Evolutionary conservation across 257 asterid genomes (phyloP).

Genomic region (Nicotiana undulata): DNA sequence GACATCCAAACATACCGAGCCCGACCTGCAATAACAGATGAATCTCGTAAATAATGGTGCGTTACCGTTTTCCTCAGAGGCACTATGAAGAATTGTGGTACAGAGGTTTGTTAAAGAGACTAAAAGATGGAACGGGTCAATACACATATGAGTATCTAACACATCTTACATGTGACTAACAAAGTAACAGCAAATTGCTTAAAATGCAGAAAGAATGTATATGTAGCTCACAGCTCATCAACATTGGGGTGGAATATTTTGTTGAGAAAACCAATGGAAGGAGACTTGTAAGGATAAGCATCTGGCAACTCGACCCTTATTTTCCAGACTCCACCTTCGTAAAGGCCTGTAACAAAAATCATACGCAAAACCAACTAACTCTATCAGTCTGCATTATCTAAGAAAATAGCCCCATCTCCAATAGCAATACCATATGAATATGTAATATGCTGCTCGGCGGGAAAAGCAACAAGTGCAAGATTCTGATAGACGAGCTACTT

Average conservation of each 20-base stretch:
- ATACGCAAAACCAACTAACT: not conserved
- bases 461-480: not conserved
- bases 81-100: not conserved
- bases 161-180: not conserved
- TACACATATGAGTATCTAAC: not conserved
- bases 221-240: constrained; percentile 71
- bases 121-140: not conserved
- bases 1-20: constrained; percentile 92
- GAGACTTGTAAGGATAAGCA: constrained; percentile 95
- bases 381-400: not conserved
- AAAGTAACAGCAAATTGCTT: not conserved
- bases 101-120: not conserved
- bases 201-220: not conserved
- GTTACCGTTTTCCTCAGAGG: not conserved
- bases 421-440: not conserved
- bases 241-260: constrained; percentile 94
- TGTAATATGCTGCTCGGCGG: not conserved
- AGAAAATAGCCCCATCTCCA: not conserved
- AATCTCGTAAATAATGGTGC: not conserved
- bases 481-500: not conserved
- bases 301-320: constrained; percentile 85
- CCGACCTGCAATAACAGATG: constrained; percentile 43
- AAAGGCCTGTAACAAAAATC: constrained; percentile 43
- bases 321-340: constrained; percentile 94
- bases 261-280: constrained; percentile 86